Evolutionary conservation across 2,329 filamentous ascomycete species (phyloP).

Genomic region (Chrysosporium queenslandicum): DNA sequence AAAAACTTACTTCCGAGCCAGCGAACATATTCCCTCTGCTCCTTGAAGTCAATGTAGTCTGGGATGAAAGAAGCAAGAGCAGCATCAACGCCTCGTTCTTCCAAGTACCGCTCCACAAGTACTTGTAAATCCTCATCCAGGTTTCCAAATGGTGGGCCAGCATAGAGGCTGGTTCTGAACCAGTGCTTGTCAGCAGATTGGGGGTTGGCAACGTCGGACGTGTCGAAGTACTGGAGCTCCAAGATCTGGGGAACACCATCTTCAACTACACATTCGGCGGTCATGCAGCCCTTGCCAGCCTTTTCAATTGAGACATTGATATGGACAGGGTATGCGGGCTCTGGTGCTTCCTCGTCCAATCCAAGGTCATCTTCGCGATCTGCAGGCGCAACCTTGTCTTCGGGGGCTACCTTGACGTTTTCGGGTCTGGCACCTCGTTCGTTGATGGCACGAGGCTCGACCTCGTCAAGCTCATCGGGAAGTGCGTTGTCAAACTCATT

Average conservation of each 20-base stretch:
- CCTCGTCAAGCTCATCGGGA: slow-evolving; percentile 49
- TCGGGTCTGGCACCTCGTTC: slow-evolving; percentile 42
- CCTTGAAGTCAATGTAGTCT: slow-evolving; percentile 96
- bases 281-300: slow-evolving; percentile 70
- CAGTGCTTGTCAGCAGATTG: slow-evolving; percentile 67
- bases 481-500: slow-evolving; percentile 50
- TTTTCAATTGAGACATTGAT: slow-evolving; percentile 86
- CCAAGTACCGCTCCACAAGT: slow-evolving; percentile 83
- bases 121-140: slow-evolving; percentile 93
- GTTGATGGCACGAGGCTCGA: slow-evolving; percentile 47
- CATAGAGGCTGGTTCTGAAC: slow-evolving; percentile 67
- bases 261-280: slow-evolving; percentile 76
- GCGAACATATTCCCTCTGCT: slow-evolving; percentile 89
- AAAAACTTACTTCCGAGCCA: slow-evolving; percentile 62
- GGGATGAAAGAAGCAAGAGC: slow-evolving; percentile 81
- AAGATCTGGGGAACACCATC: slow-evolving; percentile 80
- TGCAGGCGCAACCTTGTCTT: slow-evolving; percentile 48
- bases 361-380: slow-evolving; percentile 51
- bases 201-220: slow-evolving; percentile 66
- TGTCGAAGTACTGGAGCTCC: slow-evolving; percentile 78
- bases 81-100: slow-evolving; percentile 84
- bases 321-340: slow-evolving; percentile 63
- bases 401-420: slow-evolving; percentile 47
- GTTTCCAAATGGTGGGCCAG: slow-evolving; percentile 84
- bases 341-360: slow-evolving; percentile 39